phyloP scores from a whole-genome alignment of 345 rosid genomes.

The Acer campestre region DNA sequence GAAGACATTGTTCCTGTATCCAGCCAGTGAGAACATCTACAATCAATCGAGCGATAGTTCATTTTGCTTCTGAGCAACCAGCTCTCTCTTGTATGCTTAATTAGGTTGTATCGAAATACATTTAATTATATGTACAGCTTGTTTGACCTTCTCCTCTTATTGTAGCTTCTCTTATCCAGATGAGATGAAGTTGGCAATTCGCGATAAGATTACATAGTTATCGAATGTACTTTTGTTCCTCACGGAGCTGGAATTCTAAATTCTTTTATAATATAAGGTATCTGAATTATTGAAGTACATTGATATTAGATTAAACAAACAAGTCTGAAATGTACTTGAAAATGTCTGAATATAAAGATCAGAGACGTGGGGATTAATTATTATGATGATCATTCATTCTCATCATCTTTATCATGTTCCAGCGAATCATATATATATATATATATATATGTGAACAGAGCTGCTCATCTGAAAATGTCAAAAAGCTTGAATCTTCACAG shows the following conservation, averaged over 20 bases:
- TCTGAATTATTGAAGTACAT: slow-evolving; percentile 3
- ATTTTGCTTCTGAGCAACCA: background rate
- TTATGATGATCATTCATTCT: background rate
- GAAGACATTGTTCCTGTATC: slow-evolving; percentile 50
- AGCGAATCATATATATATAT: no score
- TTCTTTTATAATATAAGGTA: background rate
- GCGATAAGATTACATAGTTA: background rate
- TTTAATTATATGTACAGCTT: background rate
- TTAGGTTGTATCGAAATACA: background rate
- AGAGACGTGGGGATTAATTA: background rate
- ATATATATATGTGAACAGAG: background rate
- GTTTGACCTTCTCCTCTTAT: background rate
- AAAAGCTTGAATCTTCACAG: background rate
- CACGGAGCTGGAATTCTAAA: background rate
- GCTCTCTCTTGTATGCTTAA: slow-evolving; percentile 3
- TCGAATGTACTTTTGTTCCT: background rate
- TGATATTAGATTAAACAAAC: background rate
- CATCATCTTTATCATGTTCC: background rate
- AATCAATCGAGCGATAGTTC: background rate
- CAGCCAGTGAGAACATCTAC: slow-evolving; percentile 47
- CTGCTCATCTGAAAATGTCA: background rate
- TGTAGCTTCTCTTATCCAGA: background rate
- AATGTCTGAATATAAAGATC: background rate
- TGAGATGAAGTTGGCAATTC: no score
- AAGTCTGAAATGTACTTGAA: background rate